A percentile compares a stretch with the other conserved stretches of the same genome.
Conservation (phyloP, 352 stramenopile genomes). For the Discostella stelligera region DNA sequence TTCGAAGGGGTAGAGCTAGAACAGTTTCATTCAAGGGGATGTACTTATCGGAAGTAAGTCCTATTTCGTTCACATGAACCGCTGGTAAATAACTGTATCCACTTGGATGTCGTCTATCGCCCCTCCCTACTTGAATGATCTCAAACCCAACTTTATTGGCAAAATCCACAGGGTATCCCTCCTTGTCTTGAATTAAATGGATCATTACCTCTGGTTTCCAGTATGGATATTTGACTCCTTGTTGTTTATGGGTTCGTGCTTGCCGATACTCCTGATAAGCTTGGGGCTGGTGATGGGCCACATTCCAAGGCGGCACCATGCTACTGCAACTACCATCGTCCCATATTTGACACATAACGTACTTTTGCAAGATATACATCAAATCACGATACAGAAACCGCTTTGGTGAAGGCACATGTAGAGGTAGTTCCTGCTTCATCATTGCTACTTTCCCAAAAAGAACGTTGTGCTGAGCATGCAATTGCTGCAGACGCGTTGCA, state of each 20-base stretch:
- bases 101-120: slow-evolving; percentile 34
- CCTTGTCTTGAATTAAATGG: slow-evolving; percentile 82
- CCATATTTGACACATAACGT: slow-evolving; percentile 27
- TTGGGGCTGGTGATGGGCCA: slow-evolving; percentile 54
- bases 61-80: slow-evolving; percentile 85
- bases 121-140: slow-evolving; percentile 39
- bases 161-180: slow-evolving; percentile 71
- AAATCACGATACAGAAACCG: slow-evolving; percentile 65
- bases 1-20: slow-evolving; percentile 72
- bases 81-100: slow-evolving; percentile 77
- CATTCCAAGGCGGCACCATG: slow-evolving; percentile 63
- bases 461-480: slow-evolving; percentile 43
- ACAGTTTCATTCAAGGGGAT: slow-evolving; percentile 84
- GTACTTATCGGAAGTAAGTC: slow-evolving; percentile 86
- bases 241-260: slow-evolving; percentile 55
- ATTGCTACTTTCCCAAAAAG: slow-evolving; percentile 62
- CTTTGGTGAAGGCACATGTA: slow-evolving; percentile 62
- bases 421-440: slow-evolving; percentile 67
- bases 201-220: slow-evolving; percentile 84
- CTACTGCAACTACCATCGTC: slow-evolving; percentile 12
- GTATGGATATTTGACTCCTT: slow-evolving; percentile 63
- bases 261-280: slow-evolving; percentile 52
- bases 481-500: slow-evolving; percentile 30
- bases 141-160: slow-evolving; percentile 54
- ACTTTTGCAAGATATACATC: slow-evolving; percentile 55